Base-by-base conservation (phyloP, 2,329 filamentous ascomycete genomes). In the Verticillium albo-atrum region DNA sequence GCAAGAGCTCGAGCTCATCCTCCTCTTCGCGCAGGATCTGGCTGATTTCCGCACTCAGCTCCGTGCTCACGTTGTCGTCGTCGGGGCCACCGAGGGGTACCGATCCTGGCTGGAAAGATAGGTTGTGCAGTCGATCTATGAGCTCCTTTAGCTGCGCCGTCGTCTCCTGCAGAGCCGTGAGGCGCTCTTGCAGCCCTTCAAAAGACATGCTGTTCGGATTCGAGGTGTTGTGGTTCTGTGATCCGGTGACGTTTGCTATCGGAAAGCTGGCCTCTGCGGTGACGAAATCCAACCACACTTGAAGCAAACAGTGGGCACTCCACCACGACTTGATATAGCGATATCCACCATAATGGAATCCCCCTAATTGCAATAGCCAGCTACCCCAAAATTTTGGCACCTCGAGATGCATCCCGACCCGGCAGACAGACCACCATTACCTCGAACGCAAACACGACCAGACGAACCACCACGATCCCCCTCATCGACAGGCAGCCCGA, bases 11-110 rank as follows among this genome's bases (percentile, higher is more conserved):
- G 64, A 95, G 83, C 61, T 96, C 91, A 63, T 96, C 91, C 67
- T 96, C 88, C 55, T 90, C 85, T 60, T 90, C 88, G 66, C 91
- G 89, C 62, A 97, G 75, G 20, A 84, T 83, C 68, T 91, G 87
- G 65, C 89, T 87, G 63, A 97, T 96, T 72, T 97, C 92, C 25
- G 85, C 81, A 64, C 86, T 85, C 34, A 97, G 83, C 74, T 97
- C 92, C 23, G 88, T 73, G 59, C 89, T 85, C 35, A 82, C 79
- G 61, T 77, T 77, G 55, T 83, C 82, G 23, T 80, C 77, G 56
- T 77, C 75, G 7, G 42, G 42, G 9, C 74, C 71, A 59, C 73
- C 75, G 5, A 84, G 75, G 23, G 83, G 81, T 52, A 84, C 77
- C 2, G 82, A 82, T 17, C 83, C 85, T 5, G 84, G 83, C 58